Conservation (phyloP, 768 basidiomycete species). For the Melanogaster broomeanus region DNA sequence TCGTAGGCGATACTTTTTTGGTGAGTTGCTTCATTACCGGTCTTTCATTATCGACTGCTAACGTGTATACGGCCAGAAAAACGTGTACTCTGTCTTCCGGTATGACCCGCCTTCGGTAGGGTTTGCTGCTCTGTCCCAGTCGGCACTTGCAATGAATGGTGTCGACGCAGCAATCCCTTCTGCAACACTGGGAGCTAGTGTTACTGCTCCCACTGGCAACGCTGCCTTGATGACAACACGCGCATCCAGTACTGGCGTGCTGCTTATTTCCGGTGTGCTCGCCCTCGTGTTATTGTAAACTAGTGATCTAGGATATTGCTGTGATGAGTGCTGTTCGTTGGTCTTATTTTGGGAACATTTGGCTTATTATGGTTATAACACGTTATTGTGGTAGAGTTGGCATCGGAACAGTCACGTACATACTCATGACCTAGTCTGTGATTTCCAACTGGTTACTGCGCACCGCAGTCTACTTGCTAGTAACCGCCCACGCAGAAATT, state of each 20-base stretch:
- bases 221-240: conserved; percentile 11
- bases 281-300: conserved; percentile 8
- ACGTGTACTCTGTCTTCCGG: conserved; percentile 56
- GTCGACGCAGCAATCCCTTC: conserved; percentile 18
- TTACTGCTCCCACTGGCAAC: conserved; percentile 12
- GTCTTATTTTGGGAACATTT: background rate
- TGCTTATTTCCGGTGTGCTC: conserved; percentile 12
- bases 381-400: too few species aligned
- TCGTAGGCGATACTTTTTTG: conserved; percentile 89
- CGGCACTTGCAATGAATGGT: conserved; percentile 28
- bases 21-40: conserved; percentile 2
- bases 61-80: conserved; percentile 39
- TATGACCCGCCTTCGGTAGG: conserved; percentile 51
- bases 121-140: conserved; percentile 45
- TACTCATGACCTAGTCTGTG: too few species aligned
- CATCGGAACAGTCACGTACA: too few species aligned
- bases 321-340: background rate
- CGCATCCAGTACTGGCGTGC: background rate
- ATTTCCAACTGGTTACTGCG: too few species aligned
- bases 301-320: background rate
- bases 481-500: too few species aligned
- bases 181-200: conserved; percentile 21
- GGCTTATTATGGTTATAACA: background rate
- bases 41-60: background rate
- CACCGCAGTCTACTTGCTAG: too few species aligned